These are phyloP conservation scores for Neofusicoccum parvum DNA, from an alignment of 2,329 filamentous ascomycete species.

Conservation along the genomic window DNA sequence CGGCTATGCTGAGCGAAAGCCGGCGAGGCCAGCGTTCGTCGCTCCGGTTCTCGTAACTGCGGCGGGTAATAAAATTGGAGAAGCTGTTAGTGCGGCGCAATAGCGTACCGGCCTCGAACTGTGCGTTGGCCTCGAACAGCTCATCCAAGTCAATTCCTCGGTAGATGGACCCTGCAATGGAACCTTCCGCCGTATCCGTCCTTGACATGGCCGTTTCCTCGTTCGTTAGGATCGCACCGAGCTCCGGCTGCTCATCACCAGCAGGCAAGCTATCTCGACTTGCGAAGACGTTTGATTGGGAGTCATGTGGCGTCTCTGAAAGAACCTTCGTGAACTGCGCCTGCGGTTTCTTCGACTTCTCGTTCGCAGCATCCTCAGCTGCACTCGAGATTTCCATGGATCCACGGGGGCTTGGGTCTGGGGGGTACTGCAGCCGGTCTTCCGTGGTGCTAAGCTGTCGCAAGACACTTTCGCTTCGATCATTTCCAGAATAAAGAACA, in stretches of 20 bases:
- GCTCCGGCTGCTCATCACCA: constrained; percentile 27
- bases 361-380: constrained; percentile 3
- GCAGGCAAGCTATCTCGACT: constrained; percentile 24
- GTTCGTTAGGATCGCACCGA: constrained; percentile 23
- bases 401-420: constrained; percentile 13
- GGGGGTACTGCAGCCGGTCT: background rate
- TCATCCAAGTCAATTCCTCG: constrained; percentile 63
- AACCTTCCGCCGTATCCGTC: constrained; percentile 51
- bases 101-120: constrained; percentile 46
- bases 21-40: constrained; percentile 65
- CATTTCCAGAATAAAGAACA: constrained; percentile 26
- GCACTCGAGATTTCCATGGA: constrained; percentile 18
- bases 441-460: constrained; percentile 1
- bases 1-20: constrained; percentile 74
- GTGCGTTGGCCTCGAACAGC: constrained; percentile 53
- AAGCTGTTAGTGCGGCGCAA: constrained; percentile 67
- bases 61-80: constrained; percentile 28
- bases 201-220: constrained; percentile 30
- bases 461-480: constrained; percentile 4
- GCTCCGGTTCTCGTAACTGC: constrained; percentile 15
- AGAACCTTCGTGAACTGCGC: constrained; percentile 29
- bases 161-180: constrained; percentile 60
- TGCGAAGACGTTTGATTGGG: constrained; percentile 28
- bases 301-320: constrained; percentile 38
- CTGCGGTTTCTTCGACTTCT: background rate